Conservation (phyloP, 352 stramenopile genomes). For the Pilasporangium apinafurcum region DNA sequence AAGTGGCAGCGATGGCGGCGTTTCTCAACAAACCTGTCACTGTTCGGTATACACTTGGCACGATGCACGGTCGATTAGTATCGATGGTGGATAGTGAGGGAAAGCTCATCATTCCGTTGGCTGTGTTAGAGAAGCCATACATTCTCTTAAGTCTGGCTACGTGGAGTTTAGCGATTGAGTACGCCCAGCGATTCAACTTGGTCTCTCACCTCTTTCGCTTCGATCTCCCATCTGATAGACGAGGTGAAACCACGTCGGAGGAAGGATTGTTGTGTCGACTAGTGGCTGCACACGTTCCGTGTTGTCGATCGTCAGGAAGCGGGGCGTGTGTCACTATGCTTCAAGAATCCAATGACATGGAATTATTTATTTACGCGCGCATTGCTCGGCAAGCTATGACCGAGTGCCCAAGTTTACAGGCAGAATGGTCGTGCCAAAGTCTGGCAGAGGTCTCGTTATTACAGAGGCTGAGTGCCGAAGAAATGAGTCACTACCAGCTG, state of each 20-base stretch:
- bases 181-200: constrained; percentile 24
- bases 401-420: constrained; percentile 16
- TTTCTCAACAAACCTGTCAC: constrained; percentile 33
- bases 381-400: constrained; percentile 19
- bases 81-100: constrained; percentile 31
- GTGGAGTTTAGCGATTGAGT: constrained; percentile 16
- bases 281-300: constrained; percentile 26
- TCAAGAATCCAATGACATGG: constrained; percentile 14
- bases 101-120: constrained; percentile 19
- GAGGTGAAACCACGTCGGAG: constrained; percentile 19
- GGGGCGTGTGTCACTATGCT: constrained; percentile 17
- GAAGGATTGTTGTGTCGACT: constrained; percentile 33
- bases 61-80: constrained; percentile 33
- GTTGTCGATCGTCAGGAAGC: constrained; percentile 14
- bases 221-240: constrained; percentile 20
- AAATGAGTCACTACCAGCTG: constrained; percentile 23
- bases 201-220: constrained; percentile 32
- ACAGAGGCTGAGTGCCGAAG: constrained; percentile 7
- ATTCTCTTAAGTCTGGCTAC: constrained; percentile 22
- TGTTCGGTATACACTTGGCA: constrained; percentile 31
- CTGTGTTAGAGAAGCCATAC: constrained; percentile 19
- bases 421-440: constrained; percentile 15
- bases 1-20: constrained; percentile 28
- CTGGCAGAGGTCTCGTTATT: constrained; percentile 12
- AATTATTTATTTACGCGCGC: constrained; percentile 31